Base-by-base conservation (phyloP, 169 alveolate genomes). In the Plasmodium fragile region DNA sequence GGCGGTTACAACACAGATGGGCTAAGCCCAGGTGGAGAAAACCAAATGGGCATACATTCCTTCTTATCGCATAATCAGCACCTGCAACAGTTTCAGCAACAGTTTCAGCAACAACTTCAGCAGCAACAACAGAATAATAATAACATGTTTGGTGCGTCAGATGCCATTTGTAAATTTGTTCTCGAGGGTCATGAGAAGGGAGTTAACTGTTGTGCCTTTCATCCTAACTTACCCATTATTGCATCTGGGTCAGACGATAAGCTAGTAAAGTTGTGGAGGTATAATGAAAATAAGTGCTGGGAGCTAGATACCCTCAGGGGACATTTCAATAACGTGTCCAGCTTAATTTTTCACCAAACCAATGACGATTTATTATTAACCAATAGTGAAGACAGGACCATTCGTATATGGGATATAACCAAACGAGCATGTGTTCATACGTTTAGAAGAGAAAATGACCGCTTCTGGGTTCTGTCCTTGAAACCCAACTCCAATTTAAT, bases 111-210 rank as follows among this genome's bases (percentile, higher is more conserved):
- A n/a, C n/a, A n/a, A n/a, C 72, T 7, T 25, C 45, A 30, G 18
- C 45, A 59, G 91, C 45, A 82, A 32, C 69, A 82, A 39, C 81
- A 59, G 22, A 52, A 90, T 0, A 77, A n/a, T 22, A 90, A 45
- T 34, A 83, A 92, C 77, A 84, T 83, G 92, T 84, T 84, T 52
- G 92, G 92, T 32, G 95, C 95, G 13, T 83, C 95, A 0, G 92
- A 83, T 52, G 97, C 96, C 45, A 93, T 94, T 4, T 96, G 98
- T 83, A 97, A 97, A 28, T 98, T 98, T 95, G 97, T 98, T 69
- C 93, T 98, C 73, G 99, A 98, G 94, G 99, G 99, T 3, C 99
- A 99, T 92, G 99, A 98, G 73, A 97, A 98, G 87, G 99, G 99
- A 10, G 99, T 99, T 0, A 99, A 99, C 92, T 99, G 99, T 98